Base-by-base conservation (phyloP, 345 rosid species). In the Mangifera indica region DNA sequence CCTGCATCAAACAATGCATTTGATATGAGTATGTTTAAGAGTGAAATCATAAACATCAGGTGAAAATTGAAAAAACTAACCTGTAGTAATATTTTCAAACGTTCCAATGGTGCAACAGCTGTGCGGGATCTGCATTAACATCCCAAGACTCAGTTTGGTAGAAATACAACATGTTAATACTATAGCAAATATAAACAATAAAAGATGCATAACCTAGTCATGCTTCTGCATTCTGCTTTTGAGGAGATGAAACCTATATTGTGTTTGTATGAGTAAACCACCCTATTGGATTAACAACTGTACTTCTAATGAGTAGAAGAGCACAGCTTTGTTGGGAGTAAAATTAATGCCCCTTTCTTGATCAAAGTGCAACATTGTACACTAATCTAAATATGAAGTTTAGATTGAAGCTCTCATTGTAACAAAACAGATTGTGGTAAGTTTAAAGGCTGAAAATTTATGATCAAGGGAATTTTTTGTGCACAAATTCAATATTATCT, bases 21-120 rank as follows among this genome's bases (percentile, higher is more conserved):
- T 1, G 14, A 32, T 65, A 14, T 42, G 53, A 22, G 63, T 22
- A 10, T 24, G 34, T 11, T 25, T 3, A 2, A 17, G 22, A 58
- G 56, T 11, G 49, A 4, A 45, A 45, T 17, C 40, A 58, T 37
- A 44, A 20, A 34, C 13, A 45, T 45, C 22, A n/a, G 24, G 20
- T 3, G 11, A 6, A 57, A 26, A 60, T 46, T 8, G 46, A 68
- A 51, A 57, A 14, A 59, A 52, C 55, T 45, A 81, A 92, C 99
- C 99, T 96, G 99, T 52, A 96, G 94, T 67, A 93, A 84, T 69
- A 96, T 96, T 84, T 96, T 93, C 84, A 96, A 74, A 78, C 99
- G 89, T 77, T 96, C 99, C 73, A 96, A 78, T 21, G 99, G 99
- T 67, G 99, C 99, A 78, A 96, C 97, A 22, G 97, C 96, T 65